Evolutionary conservation across 345 rosid species (phyloP), one percentile per base, ranked within the genome.

Genomic region (Rhodamnia rubescens): DNA sequence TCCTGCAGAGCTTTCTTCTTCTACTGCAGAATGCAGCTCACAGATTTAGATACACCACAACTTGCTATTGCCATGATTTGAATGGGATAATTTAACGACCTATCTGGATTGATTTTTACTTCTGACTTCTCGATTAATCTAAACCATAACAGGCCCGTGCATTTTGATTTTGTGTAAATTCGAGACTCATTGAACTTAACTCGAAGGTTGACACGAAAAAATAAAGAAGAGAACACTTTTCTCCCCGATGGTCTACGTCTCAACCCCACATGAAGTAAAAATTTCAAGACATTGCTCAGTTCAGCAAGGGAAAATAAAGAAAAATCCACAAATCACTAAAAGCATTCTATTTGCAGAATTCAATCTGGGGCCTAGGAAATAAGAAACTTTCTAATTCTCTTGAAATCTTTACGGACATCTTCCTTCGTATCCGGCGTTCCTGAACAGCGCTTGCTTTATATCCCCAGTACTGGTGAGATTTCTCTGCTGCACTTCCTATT

Each of bases 391-490:
- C 56, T 10, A 32, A 18, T 69, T 69, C 47, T 58, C 52, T 84
- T 47, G 42, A 59, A n/a, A 22, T 83, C 36, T 78, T 85, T 88
- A 91, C 74, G 86, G 83, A 85, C 90, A 90, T 83, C 87, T 88
- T 61, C 93, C 93, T 90, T 90, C 93, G 83, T 90, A 89, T 21
- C 92, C 93, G 36, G 93, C 93, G 84, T 86, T 88, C 74, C 87
- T 88, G 84, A 91, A 91, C 83, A 91, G 64, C 47, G 90, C 91
- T 86, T 91, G 93, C 90, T 90, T 91, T 87, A 91, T 86, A 53
- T 90, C 91, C 54, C 87, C 93, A 26, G 90, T 64, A 74, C 82
- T 85, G 5, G 85, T 9, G 52, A 58, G 36, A 29, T 52, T 74
- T 83, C 86, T 82, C 86, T 88, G 89, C 87, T 88, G 64, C 81